These are phyloP conservation scores for Schizothecium vesticola DNA, from an alignment of 495 filamentous ascomycete genomes.

Conservation along the genomic window DNA sequence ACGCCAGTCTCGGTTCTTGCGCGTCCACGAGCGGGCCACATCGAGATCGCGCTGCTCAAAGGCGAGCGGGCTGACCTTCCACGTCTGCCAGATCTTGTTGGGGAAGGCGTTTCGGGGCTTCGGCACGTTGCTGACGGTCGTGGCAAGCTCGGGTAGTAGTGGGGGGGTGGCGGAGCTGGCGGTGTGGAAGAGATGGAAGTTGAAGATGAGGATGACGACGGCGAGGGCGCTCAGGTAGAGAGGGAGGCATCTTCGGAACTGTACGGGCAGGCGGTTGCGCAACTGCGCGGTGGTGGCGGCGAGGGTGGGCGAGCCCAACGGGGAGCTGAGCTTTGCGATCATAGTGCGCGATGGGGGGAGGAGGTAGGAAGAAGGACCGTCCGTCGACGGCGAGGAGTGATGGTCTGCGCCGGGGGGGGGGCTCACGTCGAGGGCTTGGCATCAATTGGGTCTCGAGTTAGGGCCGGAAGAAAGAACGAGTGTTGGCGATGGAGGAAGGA, in stretches of 20 bases:
- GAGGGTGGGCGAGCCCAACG: conserved; percentile 34
- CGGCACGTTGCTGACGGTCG: not conserved
- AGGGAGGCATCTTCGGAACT: conserved; percentile 31
- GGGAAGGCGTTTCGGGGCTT: conserved; percentile 27
- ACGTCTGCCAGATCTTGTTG: conserved; percentile 59
- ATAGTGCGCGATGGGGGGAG: conserved; percentile 19
- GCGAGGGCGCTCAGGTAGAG: conserved; percentile 32
- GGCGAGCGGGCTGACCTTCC: conserved; percentile 55
- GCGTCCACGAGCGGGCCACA: conserved; percentile 51
- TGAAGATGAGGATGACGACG: conserved; percentile 39
- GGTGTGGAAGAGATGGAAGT: conserved; percentile 34
- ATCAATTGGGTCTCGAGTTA: conserved; percentile 4
- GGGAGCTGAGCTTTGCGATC: conserved; percentile 34
- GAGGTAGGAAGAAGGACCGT: not conserved
- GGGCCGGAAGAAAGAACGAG: not conserved
- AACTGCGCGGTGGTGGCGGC: conserved; percentile 32
- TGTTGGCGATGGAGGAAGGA: not conserved
- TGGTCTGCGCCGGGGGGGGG: not conserved
- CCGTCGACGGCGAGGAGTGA: not conserved
- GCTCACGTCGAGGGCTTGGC: conserved; percentile 9
- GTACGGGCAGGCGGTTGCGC: conserved; percentile 32
- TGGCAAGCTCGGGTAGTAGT: not conserved
- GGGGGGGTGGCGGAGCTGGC: conserved; percentile 8
- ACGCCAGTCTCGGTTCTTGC: conserved; percentile 52
- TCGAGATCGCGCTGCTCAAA: conserved; percentile 53